phyloP scores from a whole-genome alignment of 2,329 filamentous ascomycete genomes.

The Chrysosporium queenslandicum region DNA sequence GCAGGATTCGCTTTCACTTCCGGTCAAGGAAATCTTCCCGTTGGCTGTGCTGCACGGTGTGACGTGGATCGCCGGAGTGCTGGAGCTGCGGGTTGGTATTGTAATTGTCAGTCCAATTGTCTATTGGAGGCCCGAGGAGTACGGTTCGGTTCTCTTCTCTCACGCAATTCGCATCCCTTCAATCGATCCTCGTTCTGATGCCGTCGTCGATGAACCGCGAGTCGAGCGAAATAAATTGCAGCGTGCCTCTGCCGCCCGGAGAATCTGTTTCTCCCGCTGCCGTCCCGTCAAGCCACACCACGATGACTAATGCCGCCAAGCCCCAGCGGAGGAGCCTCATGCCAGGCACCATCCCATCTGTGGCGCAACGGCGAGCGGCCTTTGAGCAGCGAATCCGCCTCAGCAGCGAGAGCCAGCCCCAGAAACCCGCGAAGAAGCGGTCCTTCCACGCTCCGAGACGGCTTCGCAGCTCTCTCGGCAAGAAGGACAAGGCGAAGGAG shows the following conservation, averaged over 20 bases:
- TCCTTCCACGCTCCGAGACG: slow-evolving; percentile 2
- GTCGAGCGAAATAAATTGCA: neutral
- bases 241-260: neutral
- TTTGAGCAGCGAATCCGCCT: slow-evolving; percentile 16
- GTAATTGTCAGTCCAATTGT: neutral
- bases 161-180: neutral
- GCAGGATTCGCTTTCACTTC: slow-evolving; percentile 2
- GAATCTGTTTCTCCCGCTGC: slow-evolving; percentile 9
- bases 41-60: slow-evolving; percentile 7
- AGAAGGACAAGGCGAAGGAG: neutral
- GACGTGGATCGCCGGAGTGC: slow-evolving; percentile 11
- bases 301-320: slow-evolving; percentile 11
- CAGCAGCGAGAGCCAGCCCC: neutral
- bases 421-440: slow-evolving; percentile 2
- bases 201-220: neutral
- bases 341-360: slow-evolving; percentile 15
- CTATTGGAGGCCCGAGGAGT: neutral
- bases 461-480: slow-evolving; percentile 1
- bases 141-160: neutral
- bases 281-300: slow-evolving; percentile 5
- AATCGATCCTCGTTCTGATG: neutral
- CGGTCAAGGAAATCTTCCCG: slow-evolving; percentile 3
- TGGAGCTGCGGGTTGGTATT: neutral
- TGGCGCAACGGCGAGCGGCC: slow-evolving; percentile 20
- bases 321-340: slow-evolving; percentile 12